These are phyloP conservation scores for Alternaria tenuissima DNA, from an alignment of 2,329 filamentous ascomycete genomes.

Conservation along the genomic window DNA sequence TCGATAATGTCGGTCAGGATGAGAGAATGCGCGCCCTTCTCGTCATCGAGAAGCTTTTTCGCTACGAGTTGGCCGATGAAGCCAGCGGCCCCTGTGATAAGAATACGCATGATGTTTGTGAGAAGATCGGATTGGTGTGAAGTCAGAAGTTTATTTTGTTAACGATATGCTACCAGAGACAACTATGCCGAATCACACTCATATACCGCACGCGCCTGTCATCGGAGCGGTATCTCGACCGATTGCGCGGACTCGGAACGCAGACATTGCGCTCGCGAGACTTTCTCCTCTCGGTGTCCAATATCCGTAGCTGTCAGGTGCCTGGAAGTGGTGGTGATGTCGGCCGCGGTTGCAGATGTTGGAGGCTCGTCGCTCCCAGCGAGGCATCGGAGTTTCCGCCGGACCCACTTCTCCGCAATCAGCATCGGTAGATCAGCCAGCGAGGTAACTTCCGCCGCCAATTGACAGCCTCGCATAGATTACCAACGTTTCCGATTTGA, in stretches of 20 bases:
- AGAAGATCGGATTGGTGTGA: background rate
- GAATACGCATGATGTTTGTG: conserved; percentile 49
- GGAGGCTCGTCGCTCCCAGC: background rate
- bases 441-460: conserved; percentile 3
- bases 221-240: conserved; percentile 4
- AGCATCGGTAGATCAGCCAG: conserved; percentile 8
- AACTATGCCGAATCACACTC: conserved; percentile 4
- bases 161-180: background rate
- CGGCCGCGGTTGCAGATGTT: background rate
- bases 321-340: background rate
- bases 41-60: conserved; percentile 59
- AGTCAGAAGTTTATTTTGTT: background rate
- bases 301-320: background rate
- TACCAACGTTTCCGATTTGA: background rate
- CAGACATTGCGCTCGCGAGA: background rate
- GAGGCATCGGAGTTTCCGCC: conserved; percentile 12
- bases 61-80: conserved; percentile 68
- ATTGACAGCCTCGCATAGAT: background rate
- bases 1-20: conserved; percentile 65
- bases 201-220: conserved; percentile 2
- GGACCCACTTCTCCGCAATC: conserved; percentile 14
- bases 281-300: background rate
- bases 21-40: conserved; percentile 53
- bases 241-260: background rate
- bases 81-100: conserved; percentile 68